Percentiles rank a stretch among this genome's conserved stretches.
These are phyloP conservation scores for Colletotrichum sojae DNA, from an alignment of 2,329 filamentous ascomycete species.

Conservation along the genomic window DNA sequence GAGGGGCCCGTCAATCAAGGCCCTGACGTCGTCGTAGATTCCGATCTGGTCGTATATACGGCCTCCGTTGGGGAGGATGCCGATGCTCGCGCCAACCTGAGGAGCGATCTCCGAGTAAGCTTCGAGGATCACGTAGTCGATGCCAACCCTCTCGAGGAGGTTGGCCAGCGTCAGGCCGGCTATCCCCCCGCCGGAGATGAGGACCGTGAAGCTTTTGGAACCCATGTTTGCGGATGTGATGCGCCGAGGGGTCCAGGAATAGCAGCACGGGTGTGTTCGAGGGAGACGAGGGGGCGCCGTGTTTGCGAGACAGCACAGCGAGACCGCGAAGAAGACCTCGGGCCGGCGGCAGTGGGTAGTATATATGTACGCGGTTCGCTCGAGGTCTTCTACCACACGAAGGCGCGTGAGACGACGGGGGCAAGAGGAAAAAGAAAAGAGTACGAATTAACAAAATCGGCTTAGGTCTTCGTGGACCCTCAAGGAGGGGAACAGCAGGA, in stretches of 20 bases:
- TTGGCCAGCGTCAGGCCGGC: constrained; percentile 43
- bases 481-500: too few relatives aligned
- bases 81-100: constrained; percentile 62
- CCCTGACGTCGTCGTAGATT: constrained; percentile 45
- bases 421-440: too few relatives aligned
- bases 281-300: too few relatives aligned
- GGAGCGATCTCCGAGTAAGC: constrained; percentile 56
- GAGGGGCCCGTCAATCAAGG: constrained; percentile 18
- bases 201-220: background rate
- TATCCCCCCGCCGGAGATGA: constrained; percentile 11
- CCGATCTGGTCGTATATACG: constrained; percentile 67
- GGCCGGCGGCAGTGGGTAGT: too few relatives aligned
- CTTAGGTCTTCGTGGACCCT: too few relatives aligned
- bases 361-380: too few relatives aligned
- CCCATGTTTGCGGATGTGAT: background rate
- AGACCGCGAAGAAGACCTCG: too few relatives aligned
- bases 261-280: too few relatives aligned
- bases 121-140: constrained; percentile 66
- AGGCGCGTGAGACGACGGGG: too few relatives aligned
- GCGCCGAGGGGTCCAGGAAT: background rate
- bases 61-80: constrained; percentile 56
- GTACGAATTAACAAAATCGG: too few relatives aligned
- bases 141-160: constrained; percentile 58
- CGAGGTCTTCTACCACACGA: too few relatives aligned
- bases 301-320: too few relatives aligned